Percentiles rank a stretch among this genome's conserved stretches.
phyloP scores from a whole-genome alignment of 2,329 filamentous ascomycete species.

The Aspergillus novoparasiticus region DNA sequence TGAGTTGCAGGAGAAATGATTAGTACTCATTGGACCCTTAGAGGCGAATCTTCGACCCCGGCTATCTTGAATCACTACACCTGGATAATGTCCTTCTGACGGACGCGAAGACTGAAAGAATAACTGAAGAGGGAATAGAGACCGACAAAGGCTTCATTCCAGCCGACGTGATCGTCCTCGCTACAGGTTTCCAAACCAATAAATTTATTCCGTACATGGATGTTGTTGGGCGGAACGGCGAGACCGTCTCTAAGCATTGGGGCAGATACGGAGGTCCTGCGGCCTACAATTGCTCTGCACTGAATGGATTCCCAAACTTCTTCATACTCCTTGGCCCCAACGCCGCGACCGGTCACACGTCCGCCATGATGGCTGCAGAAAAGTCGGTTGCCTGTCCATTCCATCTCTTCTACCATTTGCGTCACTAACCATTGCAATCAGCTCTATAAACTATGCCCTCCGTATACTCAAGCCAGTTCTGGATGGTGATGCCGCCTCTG shows the following conservation, averaged over 20 bases:
- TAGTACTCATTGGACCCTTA: neutral
- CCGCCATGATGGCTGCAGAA: slow-evolving; percentile 61
- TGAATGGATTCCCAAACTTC: slow-evolving; percentile 54
- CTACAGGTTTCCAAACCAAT: slow-evolving; percentile 31
- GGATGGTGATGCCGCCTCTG: slow-evolving; percentile 42
- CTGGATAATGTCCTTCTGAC: slow-evolving; percentile 48
- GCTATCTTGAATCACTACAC: neutral
- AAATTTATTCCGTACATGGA: slow-evolving; percentile 27
- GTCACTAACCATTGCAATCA: slow-evolving; percentile 1
- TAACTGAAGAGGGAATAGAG: slow-evolving; percentile 47
- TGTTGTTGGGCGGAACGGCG: slow-evolving; percentile 27
- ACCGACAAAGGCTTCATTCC: slow-evolving; percentile 23
- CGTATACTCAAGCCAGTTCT: slow-evolving; percentile 59
- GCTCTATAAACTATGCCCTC: slow-evolving; percentile 59
- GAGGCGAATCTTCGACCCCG: neutral
- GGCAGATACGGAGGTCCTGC: slow-evolving; percentile 54
- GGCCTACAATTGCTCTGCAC: slow-evolving; percentile 60
- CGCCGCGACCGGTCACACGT: slow-evolving; percentile 44
- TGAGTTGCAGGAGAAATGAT: too few species aligned
- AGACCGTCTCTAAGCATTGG: slow-evolving; percentile 28
- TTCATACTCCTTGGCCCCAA: slow-evolving; percentile 39
- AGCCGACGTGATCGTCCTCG: slow-evolving; percentile 30
- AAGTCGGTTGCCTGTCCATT: slow-evolving; percentile 39
- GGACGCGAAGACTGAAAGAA: slow-evolving; percentile 49
- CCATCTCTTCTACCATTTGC: neutral